A percentile compares a stretch with the other conserved stretches of the same genome.
Conservation (phyloP, 495 filamentous ascomycete species). For the Penicillium verhagenii region DNA sequence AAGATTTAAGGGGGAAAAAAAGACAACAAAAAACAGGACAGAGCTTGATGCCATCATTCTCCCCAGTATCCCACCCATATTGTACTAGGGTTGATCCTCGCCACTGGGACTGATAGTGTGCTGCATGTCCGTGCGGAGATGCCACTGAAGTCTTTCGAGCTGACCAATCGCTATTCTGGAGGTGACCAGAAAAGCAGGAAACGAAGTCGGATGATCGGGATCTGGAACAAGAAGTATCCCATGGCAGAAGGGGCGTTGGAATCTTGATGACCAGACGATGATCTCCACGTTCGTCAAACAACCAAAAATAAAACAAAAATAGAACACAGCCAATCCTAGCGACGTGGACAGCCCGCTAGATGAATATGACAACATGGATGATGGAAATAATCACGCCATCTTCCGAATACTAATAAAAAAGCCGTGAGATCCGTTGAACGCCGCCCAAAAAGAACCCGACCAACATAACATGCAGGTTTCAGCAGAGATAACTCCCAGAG, state of each 20-base stretch:
- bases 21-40: constrained; percentile 12
- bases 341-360: constrained; percentile 43
- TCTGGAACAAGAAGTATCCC: constrained; percentile 10
- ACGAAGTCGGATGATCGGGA: background rate
- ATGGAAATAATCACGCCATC: constrained; percentile 38
- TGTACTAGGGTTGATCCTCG: constrained; percentile 7
- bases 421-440: constrained; percentile 47
- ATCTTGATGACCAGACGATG: background rate
- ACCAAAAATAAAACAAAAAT: constrained; percentile 11
- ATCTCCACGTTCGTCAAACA: constrained; percentile 8
- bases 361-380: constrained; percentile 45
- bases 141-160: background rate
- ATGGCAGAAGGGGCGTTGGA: background rate
- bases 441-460: constrained; percentile 39
- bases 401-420: constrained; percentile 37
- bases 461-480: constrained; percentile 40
- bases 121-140: constrained; percentile 7
- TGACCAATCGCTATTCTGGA: background rate
- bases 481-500: constrained; percentile 38
- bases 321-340: constrained; percentile 28
- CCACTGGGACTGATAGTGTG: constrained; percentile 8
- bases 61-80: constrained; percentile 10
- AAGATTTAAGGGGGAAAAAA: constrained; percentile 4
- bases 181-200: background rate
- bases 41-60: constrained; percentile 11